phyloP scores from a whole-genome alignment of 1,284 basidiomycete genomes.

The Pseudozyma sp. region DNA sequence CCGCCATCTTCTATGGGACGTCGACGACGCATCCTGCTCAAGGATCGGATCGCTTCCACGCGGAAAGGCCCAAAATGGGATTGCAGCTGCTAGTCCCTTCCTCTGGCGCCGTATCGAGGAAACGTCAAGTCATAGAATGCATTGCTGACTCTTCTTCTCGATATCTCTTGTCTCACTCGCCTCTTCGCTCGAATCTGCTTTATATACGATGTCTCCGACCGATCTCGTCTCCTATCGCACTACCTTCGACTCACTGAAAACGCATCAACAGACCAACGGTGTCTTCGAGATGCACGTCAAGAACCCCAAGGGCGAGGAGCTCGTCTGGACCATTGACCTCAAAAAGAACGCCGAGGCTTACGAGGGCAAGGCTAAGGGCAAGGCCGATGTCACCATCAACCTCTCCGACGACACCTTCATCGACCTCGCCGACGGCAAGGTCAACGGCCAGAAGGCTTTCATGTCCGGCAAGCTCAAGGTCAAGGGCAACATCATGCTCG shows the following conservation, averaged over 20 bases:
- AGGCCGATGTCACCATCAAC: constrained; percentile 69
- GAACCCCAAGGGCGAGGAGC: constrained; percentile 81
- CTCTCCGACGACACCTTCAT: constrained; percentile 66
- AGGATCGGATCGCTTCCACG: too few species aligned
- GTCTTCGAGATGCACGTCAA: constrained; percentile 89
- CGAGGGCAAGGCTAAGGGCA: constrained; percentile 68
- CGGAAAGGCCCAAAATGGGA: too few species aligned
- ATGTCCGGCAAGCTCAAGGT: constrained; percentile 68
- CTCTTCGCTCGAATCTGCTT: background rate
- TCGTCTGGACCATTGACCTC: constrained; percentile 83
- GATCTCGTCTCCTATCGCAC: background rate
- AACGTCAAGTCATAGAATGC: background rate
- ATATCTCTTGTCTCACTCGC: background rate
- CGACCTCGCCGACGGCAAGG: constrained; percentile 68
- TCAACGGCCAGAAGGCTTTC: constrained; percentile 69
- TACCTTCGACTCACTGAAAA: background rate
- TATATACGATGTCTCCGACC: background rate
- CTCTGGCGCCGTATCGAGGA: too few species aligned
- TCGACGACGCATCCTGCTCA: too few species aligned
- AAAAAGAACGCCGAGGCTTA: constrained; percentile 76
- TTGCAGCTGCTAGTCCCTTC: too few species aligned
- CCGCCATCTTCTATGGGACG: too few species aligned
- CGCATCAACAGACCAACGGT: constrained; percentile 80
- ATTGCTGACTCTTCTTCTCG: background rate
- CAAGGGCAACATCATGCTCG: constrained; percentile 68